A percentile compares a stretch with the other conserved stretches of the same genome.
Conservation (phyloP, 345 rosid genomes). For the Mallotus nudiflorus region DNA sequence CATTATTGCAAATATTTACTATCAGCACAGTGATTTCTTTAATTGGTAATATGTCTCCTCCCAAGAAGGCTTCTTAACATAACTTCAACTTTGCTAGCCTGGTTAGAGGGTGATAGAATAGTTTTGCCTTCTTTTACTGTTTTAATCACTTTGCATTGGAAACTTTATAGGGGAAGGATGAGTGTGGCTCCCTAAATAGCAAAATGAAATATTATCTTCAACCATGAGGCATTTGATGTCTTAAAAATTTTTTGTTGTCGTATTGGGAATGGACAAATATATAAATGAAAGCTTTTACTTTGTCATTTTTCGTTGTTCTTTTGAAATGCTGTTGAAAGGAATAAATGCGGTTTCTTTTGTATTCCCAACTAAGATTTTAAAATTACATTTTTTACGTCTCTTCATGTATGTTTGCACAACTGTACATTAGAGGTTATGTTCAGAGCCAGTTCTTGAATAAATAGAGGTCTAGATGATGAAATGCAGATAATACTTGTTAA, state of each 20-base stretch:
- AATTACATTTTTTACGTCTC: too few species aligned
- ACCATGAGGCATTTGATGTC: background rate
- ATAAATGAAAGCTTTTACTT: background rate
- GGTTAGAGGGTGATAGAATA: background rate
- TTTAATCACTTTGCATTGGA: background rate
- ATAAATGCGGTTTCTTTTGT: background rate
- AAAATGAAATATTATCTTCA: background rate
- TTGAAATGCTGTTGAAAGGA: too few species aligned
- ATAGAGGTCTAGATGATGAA: too few species aligned
- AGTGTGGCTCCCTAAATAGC: background rate
- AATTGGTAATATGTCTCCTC: conserved; percentile 72
- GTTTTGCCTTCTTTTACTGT: background rate
- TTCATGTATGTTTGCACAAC: too few species aligned
- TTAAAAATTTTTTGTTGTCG: background rate
- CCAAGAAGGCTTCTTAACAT: conserved; percentile 52
- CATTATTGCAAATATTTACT: conserved; percentile 43
- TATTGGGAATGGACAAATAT: background rate
- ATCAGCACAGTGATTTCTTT: conserved; percentile 44
- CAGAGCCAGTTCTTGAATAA: background rate
- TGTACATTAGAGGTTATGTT: background rate
- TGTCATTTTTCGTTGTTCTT: background rate
- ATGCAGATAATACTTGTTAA: too few species aligned
- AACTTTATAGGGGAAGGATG: background rate
- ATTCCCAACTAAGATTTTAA: background rate
- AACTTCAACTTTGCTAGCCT: background rate